These are phyloP conservation scores for Cetradonia linearis DNA, from an alignment of 495 filamentous ascomycete genomes.

Conservation along the genomic window DNA sequence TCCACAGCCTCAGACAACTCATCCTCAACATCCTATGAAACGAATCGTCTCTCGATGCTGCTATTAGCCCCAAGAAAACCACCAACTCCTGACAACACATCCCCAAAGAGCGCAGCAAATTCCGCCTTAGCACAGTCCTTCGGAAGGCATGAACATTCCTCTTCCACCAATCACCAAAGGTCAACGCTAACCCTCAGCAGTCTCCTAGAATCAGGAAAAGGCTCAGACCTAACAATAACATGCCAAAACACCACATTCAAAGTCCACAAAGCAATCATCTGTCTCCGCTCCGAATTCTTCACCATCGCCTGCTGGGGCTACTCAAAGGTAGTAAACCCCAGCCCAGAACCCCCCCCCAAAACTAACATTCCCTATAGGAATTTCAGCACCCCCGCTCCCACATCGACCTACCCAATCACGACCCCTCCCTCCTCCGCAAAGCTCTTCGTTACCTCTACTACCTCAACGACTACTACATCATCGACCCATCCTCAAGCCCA, in stretches of 20 bases:
- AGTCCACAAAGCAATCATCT: slow-evolving; percentile 11
- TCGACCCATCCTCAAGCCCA: neutral
- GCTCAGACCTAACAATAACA: neutral
- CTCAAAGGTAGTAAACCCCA: neutral
- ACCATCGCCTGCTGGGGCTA: slow-evolving; percentile 9
- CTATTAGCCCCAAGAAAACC: neutral
- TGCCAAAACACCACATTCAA: slow-evolving; percentile 2
- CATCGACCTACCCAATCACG: slow-evolving; percentile 5
- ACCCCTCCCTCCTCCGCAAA: neutral
- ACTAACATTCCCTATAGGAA: neutral
- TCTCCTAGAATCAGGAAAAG: slow-evolving; percentile 9
- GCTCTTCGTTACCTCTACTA: slow-evolving; percentile 4
- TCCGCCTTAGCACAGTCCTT: slow-evolving; percentile 6
- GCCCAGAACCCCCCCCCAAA: neutral
- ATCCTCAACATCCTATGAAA: slow-evolving; percentile 1
- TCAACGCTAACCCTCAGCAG: neutral
- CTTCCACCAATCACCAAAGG: neutral
- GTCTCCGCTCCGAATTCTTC: slow-evolving; percentile 10
- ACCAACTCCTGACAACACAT: neutral
- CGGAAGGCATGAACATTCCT: neutral
- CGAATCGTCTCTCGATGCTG: neutral
- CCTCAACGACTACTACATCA: slow-evolving; percentile 1
- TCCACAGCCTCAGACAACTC: slow-evolving; percentile 6
- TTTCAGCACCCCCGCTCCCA: neutral
- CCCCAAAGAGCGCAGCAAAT: neutral